phyloP scores from a whole-genome alignment of 305 asterid genomes.

The Solanum hybrid region DNA sequence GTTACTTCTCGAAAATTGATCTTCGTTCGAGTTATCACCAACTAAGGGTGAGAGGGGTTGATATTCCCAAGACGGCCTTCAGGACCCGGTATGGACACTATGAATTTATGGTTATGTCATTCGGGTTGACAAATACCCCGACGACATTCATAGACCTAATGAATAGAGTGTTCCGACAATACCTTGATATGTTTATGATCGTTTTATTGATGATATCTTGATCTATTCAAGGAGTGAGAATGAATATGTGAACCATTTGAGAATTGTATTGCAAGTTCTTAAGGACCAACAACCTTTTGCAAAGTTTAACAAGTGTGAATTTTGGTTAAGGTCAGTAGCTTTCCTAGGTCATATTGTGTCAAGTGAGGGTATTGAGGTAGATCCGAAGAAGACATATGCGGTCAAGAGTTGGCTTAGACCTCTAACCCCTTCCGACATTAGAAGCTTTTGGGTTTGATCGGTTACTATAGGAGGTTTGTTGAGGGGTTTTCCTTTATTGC shows the following conservation, averaged over 20 bases:
- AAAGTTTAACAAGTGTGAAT: background rate
- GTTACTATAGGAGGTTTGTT: background rate
- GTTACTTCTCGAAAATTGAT: no score
- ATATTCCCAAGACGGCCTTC: background rate
- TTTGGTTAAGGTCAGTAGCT: background rate
- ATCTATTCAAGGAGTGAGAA: background rate
- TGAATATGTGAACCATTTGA: background rate
- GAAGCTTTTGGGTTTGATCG: background rate
- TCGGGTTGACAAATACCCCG: background rate
- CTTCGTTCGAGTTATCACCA: background rate
- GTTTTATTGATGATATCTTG: background rate
- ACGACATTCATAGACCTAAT: no score
- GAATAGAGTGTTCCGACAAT: background rate
- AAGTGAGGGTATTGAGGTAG: background rate
- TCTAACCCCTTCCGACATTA: background rate
- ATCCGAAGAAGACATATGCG: background rate
- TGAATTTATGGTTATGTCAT: background rate
- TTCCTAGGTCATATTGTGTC: background rate
- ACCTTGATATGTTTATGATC: background rate
- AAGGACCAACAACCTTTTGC: background rate
- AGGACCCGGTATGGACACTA: background rate
- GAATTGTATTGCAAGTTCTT: background rate
- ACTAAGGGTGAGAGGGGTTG: background rate
- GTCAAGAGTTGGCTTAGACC: background rate
- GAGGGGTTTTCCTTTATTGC: background rate